Conservation (phyloP, 306 rosid species). For the Canavalia ensiformis region DNA sequence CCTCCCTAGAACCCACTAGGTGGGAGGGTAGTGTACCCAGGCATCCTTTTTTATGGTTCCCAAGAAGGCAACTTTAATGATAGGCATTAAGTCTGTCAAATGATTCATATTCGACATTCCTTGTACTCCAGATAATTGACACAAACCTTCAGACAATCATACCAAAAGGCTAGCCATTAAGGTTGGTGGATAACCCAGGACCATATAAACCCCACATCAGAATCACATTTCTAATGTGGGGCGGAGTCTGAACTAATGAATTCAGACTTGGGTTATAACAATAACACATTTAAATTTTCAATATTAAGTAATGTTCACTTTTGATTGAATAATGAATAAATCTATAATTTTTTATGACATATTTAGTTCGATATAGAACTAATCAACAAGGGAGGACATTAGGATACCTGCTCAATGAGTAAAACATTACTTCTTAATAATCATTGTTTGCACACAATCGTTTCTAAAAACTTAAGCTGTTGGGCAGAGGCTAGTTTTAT, state of each 20-base stretch:
- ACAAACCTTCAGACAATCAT: neutral
- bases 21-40: neutral
- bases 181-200: neutral
- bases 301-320: neutral
- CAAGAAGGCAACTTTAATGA: neutral
- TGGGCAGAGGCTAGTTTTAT: neutral
- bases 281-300: neutral
- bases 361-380: neutral
- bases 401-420: neutral
- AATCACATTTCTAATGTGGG: neutral
- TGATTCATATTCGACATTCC: conserved; percentile 10
- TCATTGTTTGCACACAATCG: neutral
- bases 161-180: neutral
- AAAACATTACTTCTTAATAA: neutral
- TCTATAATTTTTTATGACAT: neutral
- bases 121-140: neutral
- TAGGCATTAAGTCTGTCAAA: neutral
- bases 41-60: neutral
- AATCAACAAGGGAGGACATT: neutral
- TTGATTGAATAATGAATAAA: conserved; percentile 11
- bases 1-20: neutral
- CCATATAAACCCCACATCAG: neutral
- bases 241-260: neutral
- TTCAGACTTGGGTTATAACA: neutral
- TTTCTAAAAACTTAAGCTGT: neutral